Evolutionary conservation across 2,329 filamentous ascomycete species (phyloP), one percentile per base, ranked within the genome.

Genomic region (Colletotrichum tropicicola): DNA sequence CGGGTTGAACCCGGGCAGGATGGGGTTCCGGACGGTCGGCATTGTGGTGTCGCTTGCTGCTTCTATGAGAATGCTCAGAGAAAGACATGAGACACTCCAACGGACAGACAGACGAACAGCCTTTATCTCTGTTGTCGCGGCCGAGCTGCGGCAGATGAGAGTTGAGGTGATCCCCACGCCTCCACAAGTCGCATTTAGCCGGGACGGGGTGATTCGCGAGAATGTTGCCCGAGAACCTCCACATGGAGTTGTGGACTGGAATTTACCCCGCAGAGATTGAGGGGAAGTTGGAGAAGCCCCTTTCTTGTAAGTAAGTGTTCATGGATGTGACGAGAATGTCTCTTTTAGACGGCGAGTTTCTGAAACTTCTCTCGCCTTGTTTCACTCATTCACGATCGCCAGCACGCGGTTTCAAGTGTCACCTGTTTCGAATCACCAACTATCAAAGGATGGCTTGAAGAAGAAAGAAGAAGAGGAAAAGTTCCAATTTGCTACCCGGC

Each of bases 1-100:
- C 39, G 85, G 76, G 70, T 87, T 85, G 75, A 87, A 87, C 30
- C 85, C 85, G 15, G 85, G 84, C 21, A 87, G 79, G 69, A 87
- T 86, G 9, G 85, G 85, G 65, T 87, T 88, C 61, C 79, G 79
- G 37, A 85, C 72, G 10, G 74, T 75, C 41, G 80, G 83, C 85
- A 84, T 87, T 54, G 9, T n/a, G 21, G 30, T 13, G 7, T 32
- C 19, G 4, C 0, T n/a, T 23, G 21, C 12, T 15, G 17, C 6
- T n/a, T 23, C 1, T 48, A 2, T 6, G n/a, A 17, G 2, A 8
- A n/a, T 17, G 19, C 8, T 23, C 4, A 23, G 1, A 21, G n/a
- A 9, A 3, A 21, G 2, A 7, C 32, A 37, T n/a, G n/a, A n/a
- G n/a, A n/a, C n/a, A 27, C 1, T 1, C 1, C 5, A n/a, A 8